Conservation (phyloP, 441 rosid genomes). For the Brassica hybrid region DNA sequence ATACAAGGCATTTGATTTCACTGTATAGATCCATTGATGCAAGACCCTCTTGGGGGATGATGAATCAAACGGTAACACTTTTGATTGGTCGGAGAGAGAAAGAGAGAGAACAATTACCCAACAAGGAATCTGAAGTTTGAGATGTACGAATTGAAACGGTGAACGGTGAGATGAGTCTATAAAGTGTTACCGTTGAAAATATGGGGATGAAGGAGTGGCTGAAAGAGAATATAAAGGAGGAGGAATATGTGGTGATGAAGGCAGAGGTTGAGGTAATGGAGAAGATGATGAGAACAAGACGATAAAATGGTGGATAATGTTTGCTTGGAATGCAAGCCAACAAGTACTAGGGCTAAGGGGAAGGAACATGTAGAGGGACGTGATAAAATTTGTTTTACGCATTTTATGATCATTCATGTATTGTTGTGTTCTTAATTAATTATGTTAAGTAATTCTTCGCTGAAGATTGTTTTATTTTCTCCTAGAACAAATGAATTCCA, state of each 20-base stretch:
- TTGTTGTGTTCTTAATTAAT: constrained; percentile 14
- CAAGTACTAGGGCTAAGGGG: constrained; percentile 18
- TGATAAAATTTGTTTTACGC: constrained; percentile 2
- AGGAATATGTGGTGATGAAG: constrained; percentile 81
- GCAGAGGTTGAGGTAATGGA: constrained; percentile 81
- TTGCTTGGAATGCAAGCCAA: neutral
- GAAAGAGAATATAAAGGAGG: constrained; percentile 59
- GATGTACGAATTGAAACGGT: constrained; percentile 71
- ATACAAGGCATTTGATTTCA: no score
- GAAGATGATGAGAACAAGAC: constrained; percentile 65
- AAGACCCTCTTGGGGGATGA: no score
- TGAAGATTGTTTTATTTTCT: neutral
- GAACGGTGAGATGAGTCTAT: constrained; percentile 46
- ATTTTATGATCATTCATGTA: neutral
- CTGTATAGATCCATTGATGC: no score
- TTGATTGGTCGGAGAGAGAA: no score
- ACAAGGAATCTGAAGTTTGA: constrained; percentile 56
- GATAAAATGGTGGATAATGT: constrained; percentile 28
- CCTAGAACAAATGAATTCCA: neutral
- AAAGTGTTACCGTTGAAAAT: no score
- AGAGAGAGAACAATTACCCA: no score
- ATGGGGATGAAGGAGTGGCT: constrained; percentile 71
- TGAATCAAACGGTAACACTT: neutral
- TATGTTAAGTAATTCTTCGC: neutral
- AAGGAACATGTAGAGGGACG: constrained; percentile 21